These are phyloP conservation scores for Kingdonia uniflora DNA, from an alignment of 164 flowering plant genomes.

Conservation along the genomic window DNA sequence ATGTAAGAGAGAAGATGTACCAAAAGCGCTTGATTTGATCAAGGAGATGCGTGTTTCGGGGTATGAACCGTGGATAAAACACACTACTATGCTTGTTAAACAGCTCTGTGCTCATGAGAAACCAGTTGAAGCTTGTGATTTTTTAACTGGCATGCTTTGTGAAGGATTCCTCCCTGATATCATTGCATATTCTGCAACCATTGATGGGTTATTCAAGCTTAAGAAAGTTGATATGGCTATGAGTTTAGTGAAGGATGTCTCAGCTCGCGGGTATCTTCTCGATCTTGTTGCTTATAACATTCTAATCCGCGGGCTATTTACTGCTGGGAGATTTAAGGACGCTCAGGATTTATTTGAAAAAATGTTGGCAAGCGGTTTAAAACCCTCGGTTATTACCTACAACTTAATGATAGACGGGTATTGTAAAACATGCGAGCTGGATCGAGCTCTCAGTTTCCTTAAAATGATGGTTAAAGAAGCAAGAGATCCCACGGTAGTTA, in stretches of 20 bases:
- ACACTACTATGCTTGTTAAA: constrained; percentile 51
- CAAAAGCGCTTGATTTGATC: constrained; percentile 40
- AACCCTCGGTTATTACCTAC: constrained; percentile 72
- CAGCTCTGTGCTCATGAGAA: constrained; percentile 42
- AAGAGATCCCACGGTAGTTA: constrained; percentile 54
- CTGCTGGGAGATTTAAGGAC: constrained; percentile 42
- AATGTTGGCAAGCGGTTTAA: constrained; percentile 49
- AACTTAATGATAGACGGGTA: constrained; percentile 79
- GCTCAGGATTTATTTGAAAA: constrained; percentile 43
- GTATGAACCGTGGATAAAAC: constrained; percentile 76
- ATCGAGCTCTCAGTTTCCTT: constrained; percentile 41
- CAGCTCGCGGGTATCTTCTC: constrained; percentile 42
- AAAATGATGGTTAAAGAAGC: too few species aligned
- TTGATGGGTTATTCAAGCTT: constrained; percentile 44
- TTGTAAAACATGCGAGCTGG: constrained; percentile 55
- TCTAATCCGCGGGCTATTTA: constrained; percentile 61
- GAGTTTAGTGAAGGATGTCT: constrained; percentile 44
- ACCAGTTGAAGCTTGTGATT: constrained; percentile 46
- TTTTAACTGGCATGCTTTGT: constrained; percentile 43
- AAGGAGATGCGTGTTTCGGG: constrained; percentile 57
- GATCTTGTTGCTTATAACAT: constrained; percentile 78
- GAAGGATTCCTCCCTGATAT: too few species aligned
- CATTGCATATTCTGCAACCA: constrained; percentile 61
- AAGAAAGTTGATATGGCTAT: constrained; percentile 46
- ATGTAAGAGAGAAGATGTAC: constrained; percentile 43